Base-by-base conservation (phyloP, 2,329 filamentous ascomycete genomes). In the Trichoderma sp. region DNA sequence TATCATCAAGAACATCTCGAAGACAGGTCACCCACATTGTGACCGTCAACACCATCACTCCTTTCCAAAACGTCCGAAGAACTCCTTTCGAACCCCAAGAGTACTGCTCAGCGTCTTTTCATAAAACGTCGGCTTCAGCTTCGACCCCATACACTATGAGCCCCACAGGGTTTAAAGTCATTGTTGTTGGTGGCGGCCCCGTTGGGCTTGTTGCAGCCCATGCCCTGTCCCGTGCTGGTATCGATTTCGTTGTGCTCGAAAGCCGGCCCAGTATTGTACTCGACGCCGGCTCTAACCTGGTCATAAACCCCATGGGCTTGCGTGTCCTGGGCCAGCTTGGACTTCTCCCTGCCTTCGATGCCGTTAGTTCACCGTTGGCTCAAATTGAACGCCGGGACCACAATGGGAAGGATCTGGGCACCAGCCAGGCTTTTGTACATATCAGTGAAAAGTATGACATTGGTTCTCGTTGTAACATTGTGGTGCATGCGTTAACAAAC, bases 161-260 rank as follows among this genome's bases (percentile, higher is more conserved):
- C 8, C 45, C 45, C 45, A 50, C n/a, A 16, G 18, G 8, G 11
- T 50, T 50, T 16, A 50, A 50, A 50, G 79, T 77, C 18, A 80
- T 84, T 66, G 79, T 84, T 45, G 71, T 84, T 31, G 83, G 83
- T 59, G 80, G 79, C 21, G 82, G 83, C 18, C 80, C 81, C 9
- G 76, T 77, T 6, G 83, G 83, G 1, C 67, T 84, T 3, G 78
- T 78, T 6, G 78, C 81, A 6, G 82, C 82, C 1, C 81, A 83
- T 62, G 78, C 79, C 38, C 79, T 84, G 3, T n/a, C 74, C 38
- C 76, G 77, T 1, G 83, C 83, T 1, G 82, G 81, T 4, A 80
- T 82, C 50, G 81, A 82, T 69, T 81, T 80, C 75, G 76, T 83
- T 14, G 71, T 84, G 18, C 76, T 83, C 1, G 83, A 84, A 76